Conservation (phyloP, 768 basidiomycete genomes). For the Mycena pura region DNA sequence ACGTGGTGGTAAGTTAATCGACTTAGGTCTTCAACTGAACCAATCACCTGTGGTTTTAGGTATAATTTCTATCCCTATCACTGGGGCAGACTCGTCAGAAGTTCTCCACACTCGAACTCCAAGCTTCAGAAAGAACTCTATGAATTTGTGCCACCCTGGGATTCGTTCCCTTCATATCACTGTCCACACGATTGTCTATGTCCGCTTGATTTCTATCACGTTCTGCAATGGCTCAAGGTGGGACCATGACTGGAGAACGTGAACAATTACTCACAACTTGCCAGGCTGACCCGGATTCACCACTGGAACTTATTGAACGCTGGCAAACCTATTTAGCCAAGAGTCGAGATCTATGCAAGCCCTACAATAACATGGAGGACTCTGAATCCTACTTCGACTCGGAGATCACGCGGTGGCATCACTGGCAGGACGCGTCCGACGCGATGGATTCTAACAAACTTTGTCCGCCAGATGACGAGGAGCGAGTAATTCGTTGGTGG, state of each 20-base stretch:
- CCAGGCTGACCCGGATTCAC: not conserved
- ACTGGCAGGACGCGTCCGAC: no score
- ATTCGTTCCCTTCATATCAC: not conserved
- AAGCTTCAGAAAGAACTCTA: not conserved
- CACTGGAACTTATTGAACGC: not conserved
- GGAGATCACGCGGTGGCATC: no score
- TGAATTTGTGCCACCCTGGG: not conserved
- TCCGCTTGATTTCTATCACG: not conserved
- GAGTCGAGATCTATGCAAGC: no score
- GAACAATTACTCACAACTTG: not conserved
- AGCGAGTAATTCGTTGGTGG: no score
- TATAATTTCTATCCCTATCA: no score
- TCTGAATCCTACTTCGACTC: no score
- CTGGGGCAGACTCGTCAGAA: not conserved
- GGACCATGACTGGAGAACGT: not conserved
- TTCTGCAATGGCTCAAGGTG: not conserved
- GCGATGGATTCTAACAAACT: no score
- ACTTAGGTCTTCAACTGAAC: no score
- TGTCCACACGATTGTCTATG: not conserved
- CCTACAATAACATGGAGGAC: no score
- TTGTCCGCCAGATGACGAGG: no score
- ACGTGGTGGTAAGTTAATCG: no score
- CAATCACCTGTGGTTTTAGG: no score
- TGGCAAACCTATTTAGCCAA: not conserved
- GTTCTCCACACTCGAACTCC: not conserved